A percentile compares a stretch with the other conserved stretches of the same genome.
Evolutionary conservation across 495 filamentous ascomycete species (phyloP).

Genomic region (Platismatia glauca): DNA sequence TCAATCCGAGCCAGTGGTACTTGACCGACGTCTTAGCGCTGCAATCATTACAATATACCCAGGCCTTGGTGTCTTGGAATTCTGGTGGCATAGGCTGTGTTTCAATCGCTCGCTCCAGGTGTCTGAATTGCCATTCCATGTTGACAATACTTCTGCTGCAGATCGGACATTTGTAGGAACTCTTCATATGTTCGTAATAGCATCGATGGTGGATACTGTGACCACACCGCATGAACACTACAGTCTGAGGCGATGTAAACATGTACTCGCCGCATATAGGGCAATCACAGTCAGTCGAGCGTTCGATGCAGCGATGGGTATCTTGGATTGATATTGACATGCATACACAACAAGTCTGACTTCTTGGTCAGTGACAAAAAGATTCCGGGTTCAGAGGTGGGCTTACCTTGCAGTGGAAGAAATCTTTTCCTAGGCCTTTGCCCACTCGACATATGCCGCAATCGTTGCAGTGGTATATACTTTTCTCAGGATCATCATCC

Average conservation of each 20-base stretch:
- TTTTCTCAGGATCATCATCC: conserved; percentile 85
- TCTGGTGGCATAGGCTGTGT: conserved; percentile 84
- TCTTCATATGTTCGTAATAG: conserved; percentile 73
- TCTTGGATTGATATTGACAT: conserved; percentile 71
- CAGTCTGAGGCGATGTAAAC: conserved; percentile 81
- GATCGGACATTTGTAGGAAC: conserved; percentile 87
- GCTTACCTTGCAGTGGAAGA: conserved; percentile 90
- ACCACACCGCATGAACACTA: conserved; percentile 92
- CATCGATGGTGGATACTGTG: conserved; percentile 91
- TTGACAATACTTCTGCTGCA: conserved; percentile 90
- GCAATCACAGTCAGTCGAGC: conserved; percentile 89
- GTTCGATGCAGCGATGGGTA: conserved; percentile 89
- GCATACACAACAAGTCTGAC: conserved; percentile 80
- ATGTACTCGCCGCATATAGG: conserved; percentile 98
- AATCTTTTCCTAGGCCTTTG: conserved; percentile 88
- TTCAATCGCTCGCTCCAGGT: conserved; percentile 75
- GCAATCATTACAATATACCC: conserved; percentile 92
- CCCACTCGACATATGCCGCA: conserved; percentile 94
- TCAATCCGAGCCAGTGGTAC: conserved; percentile 92
- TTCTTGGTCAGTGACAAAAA: conserved; percentile 16
- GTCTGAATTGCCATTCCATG: conserved; percentile 92
- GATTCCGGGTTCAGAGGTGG: conserved; percentile 8
- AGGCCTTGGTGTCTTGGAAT: conserved; percentile 68
- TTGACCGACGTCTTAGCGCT: conserved; percentile 70
- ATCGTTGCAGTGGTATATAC: conserved; percentile 93